Base-by-base conservation (phyloP, 495 filamentous ascomycete species). In the Penicillium flavigenum region DNA sequence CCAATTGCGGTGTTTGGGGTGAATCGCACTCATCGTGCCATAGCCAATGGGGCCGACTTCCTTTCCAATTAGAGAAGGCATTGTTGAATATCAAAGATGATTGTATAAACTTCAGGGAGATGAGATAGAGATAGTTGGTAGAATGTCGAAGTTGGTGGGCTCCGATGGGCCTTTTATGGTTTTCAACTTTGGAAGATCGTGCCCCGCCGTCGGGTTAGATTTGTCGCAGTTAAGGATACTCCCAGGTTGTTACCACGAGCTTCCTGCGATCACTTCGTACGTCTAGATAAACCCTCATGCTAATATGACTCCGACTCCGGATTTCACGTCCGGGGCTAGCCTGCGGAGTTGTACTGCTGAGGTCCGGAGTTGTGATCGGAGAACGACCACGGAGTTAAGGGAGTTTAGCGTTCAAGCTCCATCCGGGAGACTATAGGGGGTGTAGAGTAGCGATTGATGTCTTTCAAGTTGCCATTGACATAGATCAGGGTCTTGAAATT, bases 31-130 rank as follows among this genome's bases (percentile, higher is more conserved):
- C 79, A 82, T 76, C 8, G 74, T 66, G 42, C 79, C 79, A 60
- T 76, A 74, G 51, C 78, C 79, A 6, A 68, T 80, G n/a, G 64
- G 44, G 22, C 78, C 79, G 47, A 82, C 64, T 59, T 72, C 62
- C 54, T 70, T 78, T 63, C 76, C 75, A 49, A 73, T 57, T 41
- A 77, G 64, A 47, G 65, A 59, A 66, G 75, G 75, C 75, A 78
- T 78, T 39, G 12, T 69, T 39, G 10, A 9, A 39, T 39, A 17
- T 39, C n/a, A 3, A 39, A 17, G 49, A 7, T 52, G 22, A 27
- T 11, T 31, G 16, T 29, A 17, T 24, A n/a, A 59, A 16, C 17
- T 19, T 32, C 48, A 20, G 27, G 12, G 47, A 26, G 43, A 24
- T 36, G 47, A 26, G 43, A 24, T 31, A 26, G n/a, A 29, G 38